Evolutionary conservation across 2,329 filamentous ascomycete species (phyloP), one percentile per base, ranked within the genome.

Genomic region (Aspergillus ochraceoroseus): DNA sequence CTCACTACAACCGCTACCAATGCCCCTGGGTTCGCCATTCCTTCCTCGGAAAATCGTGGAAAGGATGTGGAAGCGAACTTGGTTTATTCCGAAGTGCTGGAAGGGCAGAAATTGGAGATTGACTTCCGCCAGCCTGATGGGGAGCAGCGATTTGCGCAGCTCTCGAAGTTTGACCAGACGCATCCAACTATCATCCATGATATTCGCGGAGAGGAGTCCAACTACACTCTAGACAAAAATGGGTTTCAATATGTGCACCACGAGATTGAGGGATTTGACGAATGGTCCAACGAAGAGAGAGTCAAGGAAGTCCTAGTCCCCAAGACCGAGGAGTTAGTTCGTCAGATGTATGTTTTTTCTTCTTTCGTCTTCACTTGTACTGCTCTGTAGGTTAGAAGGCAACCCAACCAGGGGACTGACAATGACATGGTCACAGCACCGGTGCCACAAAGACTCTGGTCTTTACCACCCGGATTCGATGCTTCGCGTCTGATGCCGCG

Each of bases 401-500:
- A 11, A 9, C 20, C 13, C 14, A 19, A 13, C 31, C n/a, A n/a
- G n/a, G n/a, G n/a, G n/a, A 29, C 20, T 29, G 17, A 39, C n/a
- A 3, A 18, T 5, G 7, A 26, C 18, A n/a, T 15, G 34, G 13
- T 40, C n/a, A 3, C 3, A 66, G 65, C 17, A 62, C 65, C 3
- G 69, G 70, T 11, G 70, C 68, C 6, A 64, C 62, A 15, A 58
- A 62, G 3, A 58, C 73, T 20, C 60, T 72, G 34, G 70, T 74
- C 38, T 74, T 74, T 53, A 71, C 73, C 52, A 71, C 74, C 45
- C 73, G 70, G 3, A 71, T 74, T 46, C 67, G 71, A 17, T 65
- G 66, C 1, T n/a, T n/a, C n/a, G n/a, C n/a, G n/a, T n/a, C n/a
- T n/a, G n/a, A n/a, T n/a, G n/a, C n/a, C n/a, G n/a, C n/a, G n/a